Evolutionary conservation across 2,329 filamentous ascomycete genomes (phyloP).

Genomic region (Sodiomyces alkalinus): DNA sequence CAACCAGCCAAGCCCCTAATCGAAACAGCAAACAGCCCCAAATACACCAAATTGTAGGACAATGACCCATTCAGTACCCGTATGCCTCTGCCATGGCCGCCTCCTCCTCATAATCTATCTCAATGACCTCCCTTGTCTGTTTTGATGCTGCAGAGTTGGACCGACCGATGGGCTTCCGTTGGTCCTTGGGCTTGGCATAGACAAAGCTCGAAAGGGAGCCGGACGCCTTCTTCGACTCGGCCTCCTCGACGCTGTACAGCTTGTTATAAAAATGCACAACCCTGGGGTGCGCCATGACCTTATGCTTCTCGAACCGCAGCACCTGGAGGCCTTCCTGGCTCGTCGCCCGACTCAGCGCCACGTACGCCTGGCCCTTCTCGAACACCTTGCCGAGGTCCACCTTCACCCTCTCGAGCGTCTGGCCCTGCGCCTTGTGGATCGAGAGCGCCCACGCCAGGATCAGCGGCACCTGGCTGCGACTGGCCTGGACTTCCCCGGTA

Average conservation of each 20-base stretch:
- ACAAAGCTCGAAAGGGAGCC: slow-evolving; percentile 24
- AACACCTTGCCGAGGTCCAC: slow-evolving; percentile 88
- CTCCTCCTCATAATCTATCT: slow-evolving; percentile 34
- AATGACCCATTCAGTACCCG: slow-evolving; percentile 17
- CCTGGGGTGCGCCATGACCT: slow-evolving; percentile 85
- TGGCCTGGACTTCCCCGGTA: slow-evolving; percentile 83
- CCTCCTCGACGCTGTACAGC: slow-evolving; percentile 56
- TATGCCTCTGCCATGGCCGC: slow-evolving; percentile 28
- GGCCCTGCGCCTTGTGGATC: slow-evolving; percentile 95
- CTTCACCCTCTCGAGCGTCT: slow-evolving; percentile 85
- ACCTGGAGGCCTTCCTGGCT: slow-evolving; percentile 80
- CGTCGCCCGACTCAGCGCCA: slow-evolving; percentile 85
- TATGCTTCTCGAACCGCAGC: slow-evolving; percentile 70
- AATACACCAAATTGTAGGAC: too few species aligned
- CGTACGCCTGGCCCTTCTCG: slow-evolving; percentile 95
- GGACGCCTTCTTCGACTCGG: slow-evolving; percentile 16
- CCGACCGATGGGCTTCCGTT: slow-evolving; percentile 4
- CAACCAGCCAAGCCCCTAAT: too few species aligned
- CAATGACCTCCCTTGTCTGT: slow-evolving; percentile 12
- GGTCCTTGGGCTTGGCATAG: slow-evolving; percentile 15
- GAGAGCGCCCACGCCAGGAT: slow-evolving; percentile 95
- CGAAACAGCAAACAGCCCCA: too few species aligned
- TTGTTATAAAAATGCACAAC: slow-evolving; percentile 78
- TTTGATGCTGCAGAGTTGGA: slow-evolving; percentile 5
- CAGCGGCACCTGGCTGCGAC: slow-evolving; percentile 66